Evolutionary conservation across 768 basidiomycete genomes (phyloP).

Genomic region (Boletus rubescentipes): DNA sequence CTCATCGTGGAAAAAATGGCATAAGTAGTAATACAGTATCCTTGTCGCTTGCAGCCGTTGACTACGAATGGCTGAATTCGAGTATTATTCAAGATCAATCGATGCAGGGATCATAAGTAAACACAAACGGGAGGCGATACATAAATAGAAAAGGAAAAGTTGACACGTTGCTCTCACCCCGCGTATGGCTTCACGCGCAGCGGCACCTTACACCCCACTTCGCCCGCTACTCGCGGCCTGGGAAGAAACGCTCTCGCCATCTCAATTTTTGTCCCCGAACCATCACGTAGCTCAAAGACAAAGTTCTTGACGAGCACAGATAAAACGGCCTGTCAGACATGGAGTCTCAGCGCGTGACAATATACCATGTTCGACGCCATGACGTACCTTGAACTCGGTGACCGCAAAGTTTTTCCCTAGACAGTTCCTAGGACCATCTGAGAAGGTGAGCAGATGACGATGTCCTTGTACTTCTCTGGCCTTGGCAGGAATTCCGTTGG

Average conservation of each 20-base stretch:
- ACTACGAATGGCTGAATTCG: too few relatives aligned
- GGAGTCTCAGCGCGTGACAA: neutral
- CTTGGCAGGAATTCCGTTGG: slow-evolving; percentile 21
- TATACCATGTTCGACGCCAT: neutral
- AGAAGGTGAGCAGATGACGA: slow-evolving; percentile 50
- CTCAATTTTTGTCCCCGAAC: slow-evolving; percentile 28
- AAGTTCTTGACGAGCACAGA: slow-evolving; percentile 45
- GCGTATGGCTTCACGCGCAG: slow-evolving; percentile 21
- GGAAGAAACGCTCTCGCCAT: slow-evolving; percentile 13
- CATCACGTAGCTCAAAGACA: slow-evolving; percentile 36
- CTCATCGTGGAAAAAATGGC: too few relatives aligned
- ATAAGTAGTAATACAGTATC: too few relatives aligned
- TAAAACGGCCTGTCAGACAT: slow-evolving; percentile 37
- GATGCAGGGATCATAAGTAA: too few relatives aligned
- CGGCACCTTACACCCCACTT: slow-evolving; percentile 27
- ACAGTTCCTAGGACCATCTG: slow-evolving; percentile 51
- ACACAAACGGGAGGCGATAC: too few relatives aligned
- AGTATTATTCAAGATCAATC: too few relatives aligned
- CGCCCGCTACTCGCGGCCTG: slow-evolving; percentile 16
- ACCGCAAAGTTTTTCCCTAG: slow-evolving; percentile 52
- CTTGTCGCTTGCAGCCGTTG: too few relatives aligned
- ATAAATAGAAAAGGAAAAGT: too few relatives aligned
- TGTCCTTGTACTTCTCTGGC: slow-evolving; percentile 48
- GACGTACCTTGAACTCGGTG: slow-evolving; percentile 33
- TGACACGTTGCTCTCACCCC: neutral